Conservation (phyloP, 108 stramenopile genomes). For the Nitzschia sp. region DNA sequence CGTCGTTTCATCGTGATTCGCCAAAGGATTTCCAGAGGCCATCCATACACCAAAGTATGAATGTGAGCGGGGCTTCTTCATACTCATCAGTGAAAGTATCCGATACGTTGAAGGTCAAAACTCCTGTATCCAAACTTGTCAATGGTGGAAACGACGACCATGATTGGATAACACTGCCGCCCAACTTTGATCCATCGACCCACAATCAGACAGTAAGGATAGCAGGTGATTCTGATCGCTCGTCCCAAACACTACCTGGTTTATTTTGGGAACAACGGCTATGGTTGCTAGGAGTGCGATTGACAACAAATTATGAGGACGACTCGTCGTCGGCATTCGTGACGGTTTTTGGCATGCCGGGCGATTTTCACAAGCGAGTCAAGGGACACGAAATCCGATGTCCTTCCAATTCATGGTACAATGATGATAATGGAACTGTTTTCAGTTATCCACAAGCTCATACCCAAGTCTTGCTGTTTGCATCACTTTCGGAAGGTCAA, state of each 20-base stretch:
- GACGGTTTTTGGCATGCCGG: constrained; percentile 28
- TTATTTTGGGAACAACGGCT: constrained; percentile 13
- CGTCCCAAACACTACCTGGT: constrained; percentile 8
- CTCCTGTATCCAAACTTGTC: too few species aligned
- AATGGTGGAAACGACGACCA: too few species aligned
- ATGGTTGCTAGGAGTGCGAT: constrained; percentile 19
- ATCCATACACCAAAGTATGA: too few species aligned
- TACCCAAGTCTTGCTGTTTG: background rate
- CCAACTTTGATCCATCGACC: background rate
- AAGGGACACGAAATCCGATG: constrained; percentile 3
- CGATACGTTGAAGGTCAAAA: too few species aligned
- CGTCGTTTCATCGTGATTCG: too few species aligned
- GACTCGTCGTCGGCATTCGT: background rate
- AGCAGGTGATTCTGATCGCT: background rate
- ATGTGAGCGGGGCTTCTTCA: too few species aligned
- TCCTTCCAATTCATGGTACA: background rate
- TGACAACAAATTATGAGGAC: constrained; percentile 21
- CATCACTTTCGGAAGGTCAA: background rate
- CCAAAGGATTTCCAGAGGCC: too few species aligned
- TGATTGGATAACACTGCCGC: too few species aligned
- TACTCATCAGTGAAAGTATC: too few species aligned
- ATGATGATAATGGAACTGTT: background rate
- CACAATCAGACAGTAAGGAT: background rate
- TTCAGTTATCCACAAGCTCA: background rate
- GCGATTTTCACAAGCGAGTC: background rate